Conservation (phyloP, 805 yeast genomes). For the Starmera amethionina region DNA sequence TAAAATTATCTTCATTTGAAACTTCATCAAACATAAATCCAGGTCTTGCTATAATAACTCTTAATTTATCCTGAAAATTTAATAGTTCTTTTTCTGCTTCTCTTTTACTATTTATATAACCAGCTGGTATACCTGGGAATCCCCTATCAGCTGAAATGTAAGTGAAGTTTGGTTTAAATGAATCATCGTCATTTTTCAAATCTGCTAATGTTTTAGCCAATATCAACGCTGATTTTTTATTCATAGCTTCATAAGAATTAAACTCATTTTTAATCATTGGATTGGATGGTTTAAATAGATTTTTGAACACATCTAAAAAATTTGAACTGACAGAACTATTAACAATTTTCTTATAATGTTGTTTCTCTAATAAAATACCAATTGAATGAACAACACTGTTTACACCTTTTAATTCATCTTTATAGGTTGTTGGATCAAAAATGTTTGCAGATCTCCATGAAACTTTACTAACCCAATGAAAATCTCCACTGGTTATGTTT, state of each 20-base stretch:
- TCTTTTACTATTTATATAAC: slow-evolving; percentile 68
- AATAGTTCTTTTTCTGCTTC: slow-evolving; percentile 56
- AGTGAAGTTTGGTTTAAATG: slow-evolving; percentile 39
- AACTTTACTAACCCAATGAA: slow-evolving; percentile 46
- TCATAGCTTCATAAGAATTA: slow-evolving; percentile 51
- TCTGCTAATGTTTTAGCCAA: slow-evolving; percentile 47
- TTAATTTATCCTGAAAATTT: slow-evolving; percentile 32
- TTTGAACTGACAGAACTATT: slow-evolving; percentile 11
- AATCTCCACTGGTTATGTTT: slow-evolving; percentile 18
- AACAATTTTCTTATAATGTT: slow-evolving; percentile 49
- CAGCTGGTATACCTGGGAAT: slow-evolving; percentile 57
- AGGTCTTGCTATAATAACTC: slow-evolving; percentile 66
- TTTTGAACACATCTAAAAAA: slow-evolving; percentile 25
- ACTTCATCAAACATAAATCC: slow-evolving; percentile 70
- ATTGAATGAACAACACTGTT: slow-evolving; percentile 73
- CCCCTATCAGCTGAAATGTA: slow-evolving; percentile 76
- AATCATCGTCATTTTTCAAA: slow-evolving; percentile 9
- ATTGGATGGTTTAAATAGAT: slow-evolving; percentile 41
- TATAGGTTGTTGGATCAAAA: slow-evolving; percentile 53
- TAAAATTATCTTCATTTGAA: slow-evolving; percentile 19
- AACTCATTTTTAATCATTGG: slow-evolving; percentile 39
- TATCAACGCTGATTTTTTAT: slow-evolving; percentile 57
- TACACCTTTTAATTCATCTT: slow-evolving; percentile 33
- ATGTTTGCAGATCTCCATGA: slow-evolving; percentile 62
- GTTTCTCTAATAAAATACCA: slow-evolving; percentile 67